Percentiles rank a stretch among this genome's conserved stretches.
Evolutionary conservation across 2,329 filamentous ascomycete genomes (phyloP).

Genomic region (Dryadomyces sulphureus): DNA sequence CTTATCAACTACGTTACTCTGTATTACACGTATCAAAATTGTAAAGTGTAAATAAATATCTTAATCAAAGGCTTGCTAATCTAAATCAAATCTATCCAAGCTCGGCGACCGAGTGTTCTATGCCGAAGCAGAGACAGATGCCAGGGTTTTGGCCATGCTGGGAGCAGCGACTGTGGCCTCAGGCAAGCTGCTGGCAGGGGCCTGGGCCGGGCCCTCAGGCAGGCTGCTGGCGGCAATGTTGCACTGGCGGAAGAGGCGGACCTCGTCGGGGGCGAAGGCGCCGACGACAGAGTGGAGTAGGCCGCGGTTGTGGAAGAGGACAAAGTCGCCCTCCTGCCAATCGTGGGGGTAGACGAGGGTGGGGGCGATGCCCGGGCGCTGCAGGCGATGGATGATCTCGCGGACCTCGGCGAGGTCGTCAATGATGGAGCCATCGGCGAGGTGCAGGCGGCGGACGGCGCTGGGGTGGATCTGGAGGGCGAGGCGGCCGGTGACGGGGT

Average conservation of each 20-base stretch:
- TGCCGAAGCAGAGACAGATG: too few species aligned
- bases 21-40: too few species aligned
- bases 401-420: conserved; percentile 52
- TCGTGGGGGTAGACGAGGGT: conserved; percentile 57
- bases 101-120: too few species aligned
- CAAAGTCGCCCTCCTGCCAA: conserved; percentile 63
- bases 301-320: conserved; percentile 66
- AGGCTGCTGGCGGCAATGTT: conserved; percentile 51
- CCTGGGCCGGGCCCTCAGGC: conserved; percentile 6
- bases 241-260: conserved; percentile 63
- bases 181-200: too few species aligned
- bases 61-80: too few species aligned
- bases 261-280: conserved; percentile 57
- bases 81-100: too few species aligned
- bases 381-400: conserved; percentile 52
- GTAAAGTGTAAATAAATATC: too few species aligned
- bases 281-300: conserved; percentile 63
- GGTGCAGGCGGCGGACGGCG: conserved; percentile 53
- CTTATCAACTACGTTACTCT: too few species aligned
- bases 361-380: conserved; percentile 59
- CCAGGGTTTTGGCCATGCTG: too few species aligned
- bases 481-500: conserved; percentile 53
- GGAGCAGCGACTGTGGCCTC: too few species aligned
- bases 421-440: conserved; percentile 51
- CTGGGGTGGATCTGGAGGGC: conserved; percentile 63